Base-by-base conservation (phyloP, 2,329 filamentous ascomycete species). In the Magnaporthiopsis incrustans region DNA sequence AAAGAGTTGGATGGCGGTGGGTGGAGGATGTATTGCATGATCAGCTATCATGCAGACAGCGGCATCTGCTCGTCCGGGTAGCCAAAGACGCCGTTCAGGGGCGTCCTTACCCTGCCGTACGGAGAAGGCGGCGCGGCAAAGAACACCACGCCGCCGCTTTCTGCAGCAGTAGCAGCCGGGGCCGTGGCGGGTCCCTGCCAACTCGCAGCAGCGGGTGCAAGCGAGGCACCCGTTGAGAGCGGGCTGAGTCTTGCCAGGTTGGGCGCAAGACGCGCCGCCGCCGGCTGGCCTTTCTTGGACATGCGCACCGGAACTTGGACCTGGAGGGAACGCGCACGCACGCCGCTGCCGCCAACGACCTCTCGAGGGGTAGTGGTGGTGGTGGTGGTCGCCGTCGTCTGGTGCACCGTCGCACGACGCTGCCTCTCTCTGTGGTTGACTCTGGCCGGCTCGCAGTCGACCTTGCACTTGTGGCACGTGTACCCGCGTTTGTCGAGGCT, bases 381-480 rank as follows among this genome's bases (percentile, higher is more conserved):
- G 30, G 30, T 30, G 30, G 30, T 30, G 30, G 30, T 30, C 30
- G 7, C 7, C 30, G 30, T 30, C 30, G 30, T 30, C 30, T 4
- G 4, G 26, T 22, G 26, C 12, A 22, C 2, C 5, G 57, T 58
- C 25, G 25, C 57, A 14, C 26, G 14, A 10, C 25, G 57, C 25
- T 27, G 25, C 10, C 12, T 27, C 25, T 58, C 2, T 11, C 57
- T 58, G 57, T 27, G 12, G 7, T 27, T 30, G 57, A 58, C 57
- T 22, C 57, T 26, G 11, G 26, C 26, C 14, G 72, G 66, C 69
- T 84, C 81, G 70, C 81, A 82, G 3, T 71, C 68, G 15, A 71
- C 77, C 67, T 78, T 79, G 74, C 83, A 85, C 18, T 69, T 66
- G 6, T 75, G 73, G 70, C 83, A 86, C 58, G 77, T 73, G 68